A percentile compares a stretch with the other conserved stretches of the same genome.
Conservation (phyloP, 257 asterid genomes). For the Schizonepeta tenuifolia region DNA sequence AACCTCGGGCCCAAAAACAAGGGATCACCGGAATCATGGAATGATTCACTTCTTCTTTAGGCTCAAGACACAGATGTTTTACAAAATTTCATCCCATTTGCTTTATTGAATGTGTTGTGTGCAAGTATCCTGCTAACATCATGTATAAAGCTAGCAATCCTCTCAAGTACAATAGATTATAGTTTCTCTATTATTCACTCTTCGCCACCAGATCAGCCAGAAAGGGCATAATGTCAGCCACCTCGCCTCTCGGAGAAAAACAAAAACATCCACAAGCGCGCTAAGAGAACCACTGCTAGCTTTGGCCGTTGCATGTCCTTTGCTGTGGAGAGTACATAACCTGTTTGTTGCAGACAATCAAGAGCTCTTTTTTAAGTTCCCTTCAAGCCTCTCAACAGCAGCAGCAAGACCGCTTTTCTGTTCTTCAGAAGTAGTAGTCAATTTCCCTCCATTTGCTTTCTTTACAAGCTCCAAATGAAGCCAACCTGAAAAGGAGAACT, state of each 20-base stretch:
- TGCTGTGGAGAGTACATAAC: constrained; percentile 22
- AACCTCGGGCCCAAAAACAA: no score
- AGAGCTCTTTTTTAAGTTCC: constrained; percentile 52
- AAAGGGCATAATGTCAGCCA: neutral
- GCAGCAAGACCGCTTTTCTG: constrained; percentile 59
- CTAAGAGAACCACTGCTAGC: constrained; percentile 14
- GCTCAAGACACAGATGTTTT: neutral
- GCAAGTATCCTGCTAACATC: constrained; percentile 16
- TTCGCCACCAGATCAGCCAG: constrained; percentile 25
- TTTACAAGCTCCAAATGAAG: constrained; percentile 85
- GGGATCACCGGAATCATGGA: no score
- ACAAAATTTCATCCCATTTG: constrained; percentile 16
- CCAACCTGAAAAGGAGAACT: constrained; percentile 64
- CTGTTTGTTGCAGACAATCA: constrained; percentile 14
- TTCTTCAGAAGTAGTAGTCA: constrained; percentile 40
- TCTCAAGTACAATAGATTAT: constrained; percentile 23
- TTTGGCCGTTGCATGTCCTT: constrained; percentile 14
- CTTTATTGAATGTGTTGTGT: neutral
- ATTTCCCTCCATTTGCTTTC: constrained; percentile 79
- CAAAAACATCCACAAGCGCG: neutral
- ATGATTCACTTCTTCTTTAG: no score
- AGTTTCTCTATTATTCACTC: constrained; percentile 31
- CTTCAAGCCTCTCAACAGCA: constrained; percentile 75
- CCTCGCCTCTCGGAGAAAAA: neutral
- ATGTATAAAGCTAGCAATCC: constrained; percentile 19